Conservation (phyloP, 2,329 filamentous ascomycete genomes). For the Colletotrichum lupini region DNA sequence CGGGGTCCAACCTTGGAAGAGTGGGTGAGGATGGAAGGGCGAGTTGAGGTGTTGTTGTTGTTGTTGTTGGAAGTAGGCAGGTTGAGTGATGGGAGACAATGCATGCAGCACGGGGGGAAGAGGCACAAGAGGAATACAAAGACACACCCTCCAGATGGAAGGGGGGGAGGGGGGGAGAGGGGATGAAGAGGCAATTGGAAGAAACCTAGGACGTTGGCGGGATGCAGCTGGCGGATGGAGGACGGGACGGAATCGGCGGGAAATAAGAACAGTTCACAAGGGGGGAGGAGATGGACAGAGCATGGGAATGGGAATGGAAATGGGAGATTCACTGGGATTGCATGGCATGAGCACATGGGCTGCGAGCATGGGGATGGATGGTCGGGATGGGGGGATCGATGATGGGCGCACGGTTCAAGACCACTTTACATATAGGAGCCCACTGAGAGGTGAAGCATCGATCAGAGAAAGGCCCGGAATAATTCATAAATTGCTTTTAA, state of each 20-base stretch:
- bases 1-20: conserved; percentile 12
- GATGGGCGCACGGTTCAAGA: conserved; percentile 24
- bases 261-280: not conserved
- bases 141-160: conserved; percentile 12
- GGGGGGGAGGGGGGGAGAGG: conserved; percentile 7
- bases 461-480: not conserved
- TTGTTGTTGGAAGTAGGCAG: not conserved
- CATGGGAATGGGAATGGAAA: conserved; percentile 2
- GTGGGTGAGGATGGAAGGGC: not conserved
- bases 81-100: not conserved
- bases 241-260: conserved; percentile 28
- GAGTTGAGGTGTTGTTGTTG: not conserved
- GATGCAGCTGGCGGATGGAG: conserved; percentile 1
- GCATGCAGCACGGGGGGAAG: not conserved
- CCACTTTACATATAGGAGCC: not conserved
- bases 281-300: not conserved
- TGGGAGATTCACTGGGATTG: not conserved
- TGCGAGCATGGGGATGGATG: not conserved
- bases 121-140: conserved; percentile 4
- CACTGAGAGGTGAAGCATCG: not conserved
- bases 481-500: not conserved
- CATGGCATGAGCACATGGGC: not conserved
- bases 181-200: conserved; percentile 18
- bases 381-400: too few species aligned
- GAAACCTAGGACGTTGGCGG: not conserved